Base-by-base conservation (phyloP, 2,329 filamentous ascomycete genomes). In the Ophiostoma sp. region DNA sequence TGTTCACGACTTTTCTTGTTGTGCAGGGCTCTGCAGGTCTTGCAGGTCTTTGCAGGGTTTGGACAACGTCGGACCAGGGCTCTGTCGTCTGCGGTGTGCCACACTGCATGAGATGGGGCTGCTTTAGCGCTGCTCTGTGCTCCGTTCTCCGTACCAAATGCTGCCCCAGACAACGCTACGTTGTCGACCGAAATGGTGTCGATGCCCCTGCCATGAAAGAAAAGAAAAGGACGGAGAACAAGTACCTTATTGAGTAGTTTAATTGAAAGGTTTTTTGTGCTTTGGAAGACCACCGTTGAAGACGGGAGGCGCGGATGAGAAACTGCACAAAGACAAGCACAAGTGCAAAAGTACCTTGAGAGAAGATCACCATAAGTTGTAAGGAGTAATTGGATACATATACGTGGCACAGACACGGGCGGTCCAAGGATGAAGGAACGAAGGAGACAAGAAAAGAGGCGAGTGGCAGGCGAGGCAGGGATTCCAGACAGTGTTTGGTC, bases 51-150 rank as follows among this genome's bases (percentile, higher is more conserved):
- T 68, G 45, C 42, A 69, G 33, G 50, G 50, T 70, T 59, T 39
- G 52, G 33, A 12, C 42, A 59, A 57, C 31, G 45, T 12, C 36
- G 50, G 52, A 59, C 50, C 69, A 70, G 69, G 69, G 69, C 69
- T 33, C 33, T 48, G 25, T 31, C 36, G 36, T 15, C 52, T 31
- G 45, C 45, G 33, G 69, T 57, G 52, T 59, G 52, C 69, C 69
- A 59, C 69, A 61, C 69, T 70, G 52, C 52, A 59, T 70, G 36
- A 59, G 52, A 45, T 45, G 52, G 52, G 33, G 50, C 66, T 52
- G 66, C 66, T 66, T 52, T 69, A 69, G 66, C 66, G 66, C 66
- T 70, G 64, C 42, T 68, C 64, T 33, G 42, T 48, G 61, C 59
- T 25, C 59, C 59, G 36, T 28, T 64, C 36, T 33, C 64, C 42